A percentile compares a stretch with the other conserved stretches of the same genome.
These are phyloP conservation scores for Phytophthora multivora DNA, from an alignment of 352 stramenopile genomes.

Conservation along the genomic window DNA sequence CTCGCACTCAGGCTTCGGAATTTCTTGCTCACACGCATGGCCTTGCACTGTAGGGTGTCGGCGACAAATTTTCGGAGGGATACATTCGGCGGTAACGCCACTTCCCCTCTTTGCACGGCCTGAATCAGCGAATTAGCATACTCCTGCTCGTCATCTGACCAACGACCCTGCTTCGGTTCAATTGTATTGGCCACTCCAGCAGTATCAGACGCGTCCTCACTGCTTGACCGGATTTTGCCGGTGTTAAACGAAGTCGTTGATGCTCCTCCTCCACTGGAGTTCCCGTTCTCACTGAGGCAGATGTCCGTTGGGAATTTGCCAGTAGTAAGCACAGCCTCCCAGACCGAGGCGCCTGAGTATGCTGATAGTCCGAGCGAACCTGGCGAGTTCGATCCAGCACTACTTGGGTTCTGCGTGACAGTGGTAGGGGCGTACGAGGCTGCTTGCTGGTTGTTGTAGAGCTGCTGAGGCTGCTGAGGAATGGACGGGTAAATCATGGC, in stretches of 20 bases:
- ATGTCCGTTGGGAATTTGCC: slow-evolving; percentile 69
- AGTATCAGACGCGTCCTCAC: slow-evolving; percentile 13
- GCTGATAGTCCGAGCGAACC: not conserved
- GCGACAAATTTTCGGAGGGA: slow-evolving; percentile 65
- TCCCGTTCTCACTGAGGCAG: slow-evolving; percentile 54
- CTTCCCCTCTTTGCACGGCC: slow-evolving; percentile 49
- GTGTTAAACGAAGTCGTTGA: slow-evolving; percentile 15
- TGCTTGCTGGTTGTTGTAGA: slow-evolving; percentile 10
- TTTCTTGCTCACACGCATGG: slow-evolving; percentile 75
- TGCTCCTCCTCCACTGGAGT: not conserved
- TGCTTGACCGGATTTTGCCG: slow-evolving; percentile 20
- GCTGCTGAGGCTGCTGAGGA: slow-evolving; percentile 13
- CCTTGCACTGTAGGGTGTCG: slow-evolving; percentile 63
- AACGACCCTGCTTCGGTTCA: slow-evolving; percentile 56
- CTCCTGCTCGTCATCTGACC: slow-evolving; percentile 62
- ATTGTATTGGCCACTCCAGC: slow-evolving; percentile 18
- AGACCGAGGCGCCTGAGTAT: slow-evolving; percentile 47
- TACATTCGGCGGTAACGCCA: slow-evolving; percentile 50
- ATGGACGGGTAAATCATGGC: slow-evolving; percentile 36
- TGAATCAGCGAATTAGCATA: slow-evolving; percentile 62
- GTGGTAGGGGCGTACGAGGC: slow-evolving; percentile 12
- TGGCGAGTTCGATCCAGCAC: slow-evolving; percentile 18
- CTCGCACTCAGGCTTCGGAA: slow-evolving; percentile 45
- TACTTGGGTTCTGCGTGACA: slow-evolving; percentile 27
- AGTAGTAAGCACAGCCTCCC: slow-evolving; percentile 63